phyloP scores from a whole-genome alignment of 495 filamentous ascomycete genomes.

The Glutinoglossum americanum region DNA sequence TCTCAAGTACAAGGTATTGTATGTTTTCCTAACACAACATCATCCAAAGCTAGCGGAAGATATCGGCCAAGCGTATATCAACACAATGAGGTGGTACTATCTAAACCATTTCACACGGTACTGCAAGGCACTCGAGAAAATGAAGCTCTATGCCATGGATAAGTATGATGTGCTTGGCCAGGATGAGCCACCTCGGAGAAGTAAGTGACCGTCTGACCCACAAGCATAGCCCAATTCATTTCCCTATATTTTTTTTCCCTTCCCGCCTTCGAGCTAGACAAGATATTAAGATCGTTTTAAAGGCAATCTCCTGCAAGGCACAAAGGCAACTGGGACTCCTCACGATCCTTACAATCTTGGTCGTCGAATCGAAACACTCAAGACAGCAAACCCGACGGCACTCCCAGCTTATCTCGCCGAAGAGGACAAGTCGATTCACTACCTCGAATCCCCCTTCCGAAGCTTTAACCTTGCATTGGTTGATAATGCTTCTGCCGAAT shows the following conservation, averaged over 20 bases:
- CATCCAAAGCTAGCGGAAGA: slow-evolving; percentile 64
- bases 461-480: slow-evolving; percentile 86
- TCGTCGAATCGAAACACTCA: slow-evolving; percentile 59
- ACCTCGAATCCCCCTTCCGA: slow-evolving; percentile 73
- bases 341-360: slow-evolving; percentile 81
- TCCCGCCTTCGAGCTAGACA: not conserved
- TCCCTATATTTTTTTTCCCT: slow-evolving; percentile 10
- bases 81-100: slow-evolving; percentile 99
- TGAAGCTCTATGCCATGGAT: slow-evolving; percentile 65
- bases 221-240: not conserved
- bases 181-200: slow-evolving; percentile 43
- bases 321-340: slow-evolving; percentile 31
- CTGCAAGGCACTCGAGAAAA: slow-evolving; percentile 55
- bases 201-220: slow-evolving; percentile 20
- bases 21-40: slow-evolving; percentile 56
- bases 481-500: slow-evolving; percentile 88
- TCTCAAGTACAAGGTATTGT: slow-evolving; percentile 70
- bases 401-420: slow-evolving; percentile 67
- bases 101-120: slow-evolving; percentile 80
- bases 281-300: not conserved
- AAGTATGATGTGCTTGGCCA: slow-evolving; percentile 68
- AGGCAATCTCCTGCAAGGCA: slow-evolving; percentile 13
- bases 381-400: slow-evolving; percentile 44
- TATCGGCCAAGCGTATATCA: slow-evolving; percentile 84
- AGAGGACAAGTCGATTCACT: slow-evolving; percentile 65